These are phyloP conservation scores for Hypoxylon lienhwacheense DNA, from an alignment of 495 filamentous ascomycete genomes.

Conservation along the genomic window DNA sequence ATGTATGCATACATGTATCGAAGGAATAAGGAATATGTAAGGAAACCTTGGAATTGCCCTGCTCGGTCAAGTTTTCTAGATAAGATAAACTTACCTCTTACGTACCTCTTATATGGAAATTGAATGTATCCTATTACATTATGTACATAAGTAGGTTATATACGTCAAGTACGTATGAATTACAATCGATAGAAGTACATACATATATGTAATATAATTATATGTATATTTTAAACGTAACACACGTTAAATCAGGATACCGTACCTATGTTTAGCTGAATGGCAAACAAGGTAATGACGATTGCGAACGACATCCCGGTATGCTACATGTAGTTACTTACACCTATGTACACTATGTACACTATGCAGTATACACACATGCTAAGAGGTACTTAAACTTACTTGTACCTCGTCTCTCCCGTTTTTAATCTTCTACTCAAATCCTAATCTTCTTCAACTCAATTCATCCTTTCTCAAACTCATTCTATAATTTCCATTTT, in stretches of 20 bases:
- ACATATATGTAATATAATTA: too few relatives aligned
- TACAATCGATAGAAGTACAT: slow-evolving; percentile 15
- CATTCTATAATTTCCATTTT: not conserved
- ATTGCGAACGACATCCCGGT: too few relatives aligned
- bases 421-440: not conserved
- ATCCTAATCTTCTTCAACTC: slow-evolving; percentile 1
- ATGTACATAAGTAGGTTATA: too few relatives aligned
- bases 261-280: too few relatives aligned
- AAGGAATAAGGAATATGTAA: not conserved
- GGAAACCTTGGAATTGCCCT: slow-evolving; percentile 18
- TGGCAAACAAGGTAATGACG: too few relatives aligned
- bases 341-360: too few relatives aligned
- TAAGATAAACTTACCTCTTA: slow-evolving; percentile 1
- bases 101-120: too few relatives aligned
- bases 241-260: too few relatives aligned
- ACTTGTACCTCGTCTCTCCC: not conserved
- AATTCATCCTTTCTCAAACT: not conserved
- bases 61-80: slow-evolving; percentile 24
- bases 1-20: too few relatives aligned
- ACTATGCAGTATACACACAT: not conserved
- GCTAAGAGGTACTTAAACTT: not conserved
- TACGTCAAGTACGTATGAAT: slow-evolving; percentile 13
- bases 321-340: too few relatives aligned
- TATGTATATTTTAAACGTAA: too few relatives aligned
- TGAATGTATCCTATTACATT: too few relatives aligned